These are phyloP conservation scores for Coemansia asiatica DNA, from an alignment of 192 early-diverging fungal genomes.

Conservation along the genomic window DNA sequence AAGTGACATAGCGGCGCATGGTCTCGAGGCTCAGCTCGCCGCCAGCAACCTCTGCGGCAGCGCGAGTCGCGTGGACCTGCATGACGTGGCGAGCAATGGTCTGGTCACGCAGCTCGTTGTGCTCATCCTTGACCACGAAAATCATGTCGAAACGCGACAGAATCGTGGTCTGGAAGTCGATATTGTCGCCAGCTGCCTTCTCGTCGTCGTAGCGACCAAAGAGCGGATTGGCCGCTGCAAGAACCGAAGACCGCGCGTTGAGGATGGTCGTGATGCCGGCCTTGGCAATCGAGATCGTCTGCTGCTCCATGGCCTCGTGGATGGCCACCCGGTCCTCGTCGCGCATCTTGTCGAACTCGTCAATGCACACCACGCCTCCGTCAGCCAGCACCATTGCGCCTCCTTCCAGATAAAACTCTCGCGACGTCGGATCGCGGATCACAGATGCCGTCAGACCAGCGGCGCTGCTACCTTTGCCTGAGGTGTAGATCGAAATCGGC, in stretches of 20 bases:
- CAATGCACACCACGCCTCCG: slow-evolving; percentile 99
- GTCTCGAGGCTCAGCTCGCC: slow-evolving; percentile 90
- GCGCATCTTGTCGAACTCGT: slow-evolving; percentile 99
- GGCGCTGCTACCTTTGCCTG: slow-evolving; percentile 97
- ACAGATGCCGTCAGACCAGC: slow-evolving; percentile 99
- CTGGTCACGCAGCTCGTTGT: slow-evolving; percentile 87
- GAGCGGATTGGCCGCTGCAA: slow-evolving; percentile 97
- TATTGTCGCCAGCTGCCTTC: slow-evolving; percentile 98
- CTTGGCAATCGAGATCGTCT: slow-evolving; percentile 99
- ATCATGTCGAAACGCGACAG: slow-evolving; percentile 99
- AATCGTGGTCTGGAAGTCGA: slow-evolving; percentile 99
- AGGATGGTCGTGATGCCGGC: slow-evolving; percentile 99
- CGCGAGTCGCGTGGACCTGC: slow-evolving; percentile 85
- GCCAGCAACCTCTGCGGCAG: slow-evolving; percentile 61
- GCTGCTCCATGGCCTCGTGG: slow-evolving; percentile 99
- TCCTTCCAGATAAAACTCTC: slow-evolving; percentile 97
- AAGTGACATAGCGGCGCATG: slow-evolving; percentile 95
- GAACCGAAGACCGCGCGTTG: slow-evolving; percentile 93
- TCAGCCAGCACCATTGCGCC: slow-evolving; percentile 99
- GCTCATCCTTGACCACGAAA: slow-evolving; percentile 97
- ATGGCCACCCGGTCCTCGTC: slow-evolving; percentile 99
- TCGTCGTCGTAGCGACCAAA: slow-evolving; percentile 98
- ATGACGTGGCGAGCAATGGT: slow-evolving; percentile 96
- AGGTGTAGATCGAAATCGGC: slow-evolving; percentile 98
- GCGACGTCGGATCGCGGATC: slow-evolving; percentile 82